Conservation (phyloP, 306 rosid species). For the Glycine latifolia region DNA sequence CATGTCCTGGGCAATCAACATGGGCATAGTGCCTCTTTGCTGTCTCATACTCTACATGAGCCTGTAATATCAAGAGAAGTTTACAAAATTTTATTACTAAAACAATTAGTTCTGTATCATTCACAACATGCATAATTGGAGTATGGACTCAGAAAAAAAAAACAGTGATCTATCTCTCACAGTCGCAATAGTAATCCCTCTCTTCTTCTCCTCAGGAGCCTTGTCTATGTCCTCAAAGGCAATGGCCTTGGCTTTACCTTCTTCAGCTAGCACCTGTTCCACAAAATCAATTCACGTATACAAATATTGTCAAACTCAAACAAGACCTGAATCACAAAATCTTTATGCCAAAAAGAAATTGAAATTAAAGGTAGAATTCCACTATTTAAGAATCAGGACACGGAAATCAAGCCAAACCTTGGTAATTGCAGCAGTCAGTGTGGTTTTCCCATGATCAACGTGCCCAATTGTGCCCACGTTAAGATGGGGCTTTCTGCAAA, state of each 20-base stretch:
- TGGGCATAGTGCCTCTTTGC: slow-evolving; percentile 92
- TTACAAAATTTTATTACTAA: background rate
- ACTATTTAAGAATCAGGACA: background rate
- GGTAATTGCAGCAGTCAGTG: slow-evolving; percentile 95
- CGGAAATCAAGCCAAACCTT: slow-evolving; percentile 60
- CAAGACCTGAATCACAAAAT: slow-evolving; percentile 15
- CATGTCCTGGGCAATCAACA: slow-evolving; percentile 99
- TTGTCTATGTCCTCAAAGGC: slow-evolving; percentile 97
- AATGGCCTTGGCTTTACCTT: slow-evolving; percentile 96
- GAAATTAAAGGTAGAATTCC: slow-evolving; percentile 5
- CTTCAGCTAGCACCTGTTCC: slow-evolving; percentile 84
- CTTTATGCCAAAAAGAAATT: background rate
- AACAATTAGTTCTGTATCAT: background rate
- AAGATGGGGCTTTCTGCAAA: slow-evolving; percentile 87
- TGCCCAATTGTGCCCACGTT: slow-evolving; percentile 97
- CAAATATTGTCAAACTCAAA: background rate
- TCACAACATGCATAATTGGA: slow-evolving; percentile 38
- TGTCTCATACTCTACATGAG: slow-evolving; percentile 97
- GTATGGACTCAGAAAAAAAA: background rate
- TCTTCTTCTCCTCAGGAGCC: slow-evolving; percentile 95
- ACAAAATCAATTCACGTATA: slow-evolving; percentile 9
- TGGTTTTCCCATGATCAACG: slow-evolving; percentile 97
- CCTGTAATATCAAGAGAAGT: slow-evolving; percentile 58
- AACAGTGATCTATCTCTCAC: slow-evolving; percentile 44
- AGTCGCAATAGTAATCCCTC: slow-evolving; percentile 98